Base-by-base conservation (phyloP, 148 eudicot genomes). In the Cornus florida region DNA sequence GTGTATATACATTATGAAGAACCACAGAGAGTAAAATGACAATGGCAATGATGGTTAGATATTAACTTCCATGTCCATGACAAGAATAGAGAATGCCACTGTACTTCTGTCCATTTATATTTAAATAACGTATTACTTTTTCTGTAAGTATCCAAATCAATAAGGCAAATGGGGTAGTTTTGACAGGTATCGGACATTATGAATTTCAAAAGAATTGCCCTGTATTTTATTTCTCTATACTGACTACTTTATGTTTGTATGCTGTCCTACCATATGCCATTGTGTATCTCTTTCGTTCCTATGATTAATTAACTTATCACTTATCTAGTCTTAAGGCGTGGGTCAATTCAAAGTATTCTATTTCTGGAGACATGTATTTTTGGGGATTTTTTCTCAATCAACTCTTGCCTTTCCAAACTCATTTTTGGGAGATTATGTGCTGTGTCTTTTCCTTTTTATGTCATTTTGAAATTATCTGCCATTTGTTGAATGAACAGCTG, bases 391-490 rank as follows among this genome's bases (percentile, higher is more conserved):
- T 75, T 12, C n/a, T 13, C 14, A 12, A 31, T 75, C 20, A 48
- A 2, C 19, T 24, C 59, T 43, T 2, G 31, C 5, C 31, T 24
- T 41, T 43, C 7, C 59, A 53, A 13, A 53, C 19, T 11, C 7
- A 53, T 53, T 53, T 53, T 53, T 53, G 59, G 59, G 59, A 24
- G 60, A 70, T 66, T 31, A 41, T 43, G 23, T 13, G 8, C 43
- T 39, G 24, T 74, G 28, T 23, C 43, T 70, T 74, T 69, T 74
- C 38, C 59, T 4, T 53, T 67, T 68, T 64, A 28, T 43, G 65
- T 59, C 57, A 71, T 48, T 23, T 50, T 75, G 46, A 32, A 70
- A 9, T 24, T 62, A 31, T 53, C 23, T 4, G 46, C 70, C 20
- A 60, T 39, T 23, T 60, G 28, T 70, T 23, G 3, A 14, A 13